These are phyloP conservation scores for Pisolithus thermaeus DNA, from an alignment of 1,284 basidiomycete species.

Conservation along the genomic window DNA sequence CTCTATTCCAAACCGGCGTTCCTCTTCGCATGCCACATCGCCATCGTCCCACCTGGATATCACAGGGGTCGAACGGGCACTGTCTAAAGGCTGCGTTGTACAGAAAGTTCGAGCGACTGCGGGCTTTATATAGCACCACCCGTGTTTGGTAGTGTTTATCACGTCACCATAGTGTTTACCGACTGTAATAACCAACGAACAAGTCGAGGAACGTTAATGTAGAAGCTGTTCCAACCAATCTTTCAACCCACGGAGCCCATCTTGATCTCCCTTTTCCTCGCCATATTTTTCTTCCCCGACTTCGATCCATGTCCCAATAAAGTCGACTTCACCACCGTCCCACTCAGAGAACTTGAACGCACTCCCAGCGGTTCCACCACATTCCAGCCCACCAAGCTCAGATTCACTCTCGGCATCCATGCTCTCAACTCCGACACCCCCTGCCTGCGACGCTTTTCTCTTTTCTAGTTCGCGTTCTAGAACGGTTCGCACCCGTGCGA, in stretches of 20 bases:
- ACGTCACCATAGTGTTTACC: not conserved
- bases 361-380: constrained; percentile 39
- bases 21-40: constrained; percentile 73
- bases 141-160: constrained; percentile 25
- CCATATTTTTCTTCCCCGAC: constrained; percentile 29
- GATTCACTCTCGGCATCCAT: constrained; percentile 59
- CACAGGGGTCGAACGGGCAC: constrained; percentile 51
- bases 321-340: constrained; percentile 71
- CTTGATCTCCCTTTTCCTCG: constrained; percentile 28
- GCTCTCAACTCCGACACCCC: constrained; percentile 63
- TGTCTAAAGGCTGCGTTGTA: constrained; percentile 66
- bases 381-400: constrained; percentile 62
- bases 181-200: not conserved
- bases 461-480: constrained; percentile 79
- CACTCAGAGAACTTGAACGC: constrained; percentile 67
- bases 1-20: constrained; percentile 53
- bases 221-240: constrained; percentile 48
- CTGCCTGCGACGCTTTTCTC: constrained; percentile 53
- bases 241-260: constrained; percentile 41
- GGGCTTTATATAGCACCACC: constrained; percentile 8
- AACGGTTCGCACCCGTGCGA: constrained; percentile 63
- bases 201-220: not conserved
- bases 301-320: constrained; percentile 54
- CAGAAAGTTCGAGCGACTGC: constrained; percentile 5
- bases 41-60: constrained; percentile 46